Evolutionary conservation across 176 grass and related monocot species (phyloP), one percentile per base, ranked within the genome.

Genomic region (Triticum monococcum): DNA sequence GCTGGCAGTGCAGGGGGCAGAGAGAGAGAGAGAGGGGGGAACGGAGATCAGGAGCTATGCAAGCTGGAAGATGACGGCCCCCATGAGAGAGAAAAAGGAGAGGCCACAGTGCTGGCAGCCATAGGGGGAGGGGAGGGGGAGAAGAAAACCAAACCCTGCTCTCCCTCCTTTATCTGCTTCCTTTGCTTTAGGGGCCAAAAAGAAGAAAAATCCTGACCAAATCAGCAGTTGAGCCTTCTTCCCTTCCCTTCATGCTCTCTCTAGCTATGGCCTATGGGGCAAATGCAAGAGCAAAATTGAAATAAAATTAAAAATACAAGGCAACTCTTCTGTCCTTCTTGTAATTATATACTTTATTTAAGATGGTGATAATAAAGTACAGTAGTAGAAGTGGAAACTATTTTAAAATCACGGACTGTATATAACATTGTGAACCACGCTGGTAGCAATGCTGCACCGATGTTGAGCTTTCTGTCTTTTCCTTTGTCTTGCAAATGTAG

Each of bases 381-480:
- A 79, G 13, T 23, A 81, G 45, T 41, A 54, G 23, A 57, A 82
- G 38, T n/a, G 17, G 63, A 46, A 80, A 68, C 3, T 32, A n/a
- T 60, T 59, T 30, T 6, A 30, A 12, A 68, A 69, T 56, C 65
- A 54, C 14, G 40, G 6, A 46, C 40, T 74, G 40, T 74, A 25
- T 23, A 23, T 45, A 45, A 71, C 20, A 71, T 36, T 20, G 17
- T 74, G 45, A 30, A 30, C 1, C 77, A 78, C 74, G 68, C 85
- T 70, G 41, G 76, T 84, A 77, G 74, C 90, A 83, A 90, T 87
- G 88, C 78, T 59, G 17, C 60, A 79, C 90, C 79, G 85, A 90
- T 74, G 77, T 41, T 81, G 83, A 84, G 74, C 83, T 89, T 88
- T 86, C 68, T 90, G 90, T 92, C 90, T 92, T 92, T 90, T 90